Conservation (phyloP, 495 filamentous ascomycete species). For the Rostrohypoxylon terebratum region DNA sequence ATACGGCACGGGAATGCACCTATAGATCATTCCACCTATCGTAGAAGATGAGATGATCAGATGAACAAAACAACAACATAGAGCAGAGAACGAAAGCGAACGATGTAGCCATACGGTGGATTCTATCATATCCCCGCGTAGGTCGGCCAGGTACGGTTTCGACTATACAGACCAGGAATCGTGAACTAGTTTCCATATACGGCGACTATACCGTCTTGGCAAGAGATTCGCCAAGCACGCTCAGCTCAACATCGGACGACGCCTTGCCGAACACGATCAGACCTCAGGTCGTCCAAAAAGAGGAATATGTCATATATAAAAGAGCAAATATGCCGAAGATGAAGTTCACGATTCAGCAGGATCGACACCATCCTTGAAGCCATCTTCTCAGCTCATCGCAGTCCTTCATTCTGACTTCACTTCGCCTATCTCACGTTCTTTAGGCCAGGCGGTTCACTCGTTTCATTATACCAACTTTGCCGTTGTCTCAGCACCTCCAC, state of each 20-base stretch:
- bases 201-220: conserved; percentile 33
- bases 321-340: not conserved
- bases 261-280: conserved; percentile 1
- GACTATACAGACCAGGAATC: conserved; percentile 13
- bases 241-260: conserved; percentile 5
- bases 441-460: conserved; percentile 3
- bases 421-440: conserved; percentile 6
- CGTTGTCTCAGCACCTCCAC: not conserved
- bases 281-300: not conserved
- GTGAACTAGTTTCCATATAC: conserved; percentile 11
- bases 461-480: not conserved
- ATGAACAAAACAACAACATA: not conserved
- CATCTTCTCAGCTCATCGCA: not conserved
- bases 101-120: not conserved
- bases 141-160: not conserved
- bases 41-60: not conserved
- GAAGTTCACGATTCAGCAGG: not conserved
- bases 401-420: not conserved
- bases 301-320: not conserved
- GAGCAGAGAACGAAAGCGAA: not conserved
- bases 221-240: conserved; percentile 18
- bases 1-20: not conserved
- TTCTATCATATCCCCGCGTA: not conserved
- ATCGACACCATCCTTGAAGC: not conserved
- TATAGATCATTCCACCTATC: not conserved